Evolutionary conservation across 83 land plant species (phyloP).

Genomic region (Isoetes engelmannii): DNA sequence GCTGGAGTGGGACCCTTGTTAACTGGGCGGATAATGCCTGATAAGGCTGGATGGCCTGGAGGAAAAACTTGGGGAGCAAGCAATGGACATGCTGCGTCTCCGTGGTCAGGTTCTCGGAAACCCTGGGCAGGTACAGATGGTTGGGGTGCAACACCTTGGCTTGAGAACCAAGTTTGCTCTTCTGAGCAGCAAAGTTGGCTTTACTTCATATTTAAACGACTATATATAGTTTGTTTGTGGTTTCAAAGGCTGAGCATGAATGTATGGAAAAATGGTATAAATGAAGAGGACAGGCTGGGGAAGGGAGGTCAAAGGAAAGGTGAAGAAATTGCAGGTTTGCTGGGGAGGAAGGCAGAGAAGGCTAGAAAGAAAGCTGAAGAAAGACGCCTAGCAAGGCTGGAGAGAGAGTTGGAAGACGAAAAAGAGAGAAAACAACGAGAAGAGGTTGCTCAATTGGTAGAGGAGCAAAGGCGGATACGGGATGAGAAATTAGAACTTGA

Average conservation of each 20-base stretch:
- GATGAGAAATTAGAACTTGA: slow-evolving; percentile 11
- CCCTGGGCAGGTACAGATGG: background rate
- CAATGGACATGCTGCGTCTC: background rate
- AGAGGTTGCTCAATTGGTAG: slow-evolving; percentile 10
- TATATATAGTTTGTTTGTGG: too few species aligned
- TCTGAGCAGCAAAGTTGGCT: too few species aligned
- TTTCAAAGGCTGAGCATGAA: too few species aligned
- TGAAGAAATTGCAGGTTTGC: slow-evolving; percentile 1
- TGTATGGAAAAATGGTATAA: background rate
- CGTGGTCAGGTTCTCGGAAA: too few species aligned
- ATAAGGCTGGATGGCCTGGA: slow-evolving; percentile 11
- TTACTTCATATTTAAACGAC: too few species aligned
- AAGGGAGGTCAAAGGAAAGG: slow-evolving; percentile 1
- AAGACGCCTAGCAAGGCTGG: slow-evolving; percentile 16
- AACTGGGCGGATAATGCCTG: slow-evolving; percentile 40
- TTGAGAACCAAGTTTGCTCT: background rate
- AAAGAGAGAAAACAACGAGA: slow-evolving; percentile 18
- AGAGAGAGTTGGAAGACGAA: slow-evolving; percentile 12
- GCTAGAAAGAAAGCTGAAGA: slow-evolving; percentile 18
- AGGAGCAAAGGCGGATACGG: slow-evolving; percentile 13
- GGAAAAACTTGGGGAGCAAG: slow-evolving; percentile 35
- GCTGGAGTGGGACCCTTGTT: slow-evolving; percentile 37
- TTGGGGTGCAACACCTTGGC: slow-evolving; percentile 2
- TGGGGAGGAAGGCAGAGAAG: slow-evolving; percentile 11
- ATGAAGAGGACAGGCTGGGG: background rate